These are phyloP conservation scores for Phoenix roebelenii DNA, from an alignment of 176 grass and related monocot species.

Conservation along the genomic window DNA sequence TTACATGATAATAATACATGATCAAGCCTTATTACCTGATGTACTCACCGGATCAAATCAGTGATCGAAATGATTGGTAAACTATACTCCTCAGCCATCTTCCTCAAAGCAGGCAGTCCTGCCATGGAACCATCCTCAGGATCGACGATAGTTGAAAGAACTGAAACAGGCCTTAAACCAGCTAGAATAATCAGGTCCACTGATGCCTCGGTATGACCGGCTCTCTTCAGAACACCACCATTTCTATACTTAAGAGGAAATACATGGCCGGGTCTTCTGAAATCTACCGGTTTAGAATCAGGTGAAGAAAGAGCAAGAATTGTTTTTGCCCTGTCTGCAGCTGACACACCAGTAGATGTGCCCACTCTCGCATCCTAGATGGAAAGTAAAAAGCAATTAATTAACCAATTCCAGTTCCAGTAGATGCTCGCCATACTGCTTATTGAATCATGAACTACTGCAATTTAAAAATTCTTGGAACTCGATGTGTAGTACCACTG, in stretches of 20 bases:
- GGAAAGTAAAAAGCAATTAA: background rate
- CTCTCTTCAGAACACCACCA: constrained; percentile 74
- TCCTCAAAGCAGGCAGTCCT: constrained; percentile 31
- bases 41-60: constrained; percentile 93
- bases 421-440: too few species aligned
- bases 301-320: constrained; percentile 59
- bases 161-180: constrained; percentile 49
- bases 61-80: constrained; percentile 67
- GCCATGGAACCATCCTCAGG: constrained; percentile 68
- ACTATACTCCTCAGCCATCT: constrained; percentile 54
- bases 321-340: constrained; percentile 72
- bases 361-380: constrained; percentile 71
- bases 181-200: constrained; percentile 62
- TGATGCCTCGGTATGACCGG: constrained; percentile 69
- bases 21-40: constrained; percentile 26
- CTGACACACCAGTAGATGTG: constrained; percentile 56
- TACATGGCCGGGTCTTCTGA: constrained; percentile 72
- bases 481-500: constrained; percentile 58
- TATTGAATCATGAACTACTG: too few species aligned
- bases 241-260: constrained; percentile 83
- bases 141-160: constrained; percentile 73
- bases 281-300: constrained; percentile 75
- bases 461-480: background rate
- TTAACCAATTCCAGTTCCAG: too few species aligned
- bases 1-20: too few species aligned